Evolutionary conservation across 2,329 filamentous ascomycete species (phyloP), one percentile per base, ranked within the genome.

Genomic region (Diaporthe australafricana): DNA sequence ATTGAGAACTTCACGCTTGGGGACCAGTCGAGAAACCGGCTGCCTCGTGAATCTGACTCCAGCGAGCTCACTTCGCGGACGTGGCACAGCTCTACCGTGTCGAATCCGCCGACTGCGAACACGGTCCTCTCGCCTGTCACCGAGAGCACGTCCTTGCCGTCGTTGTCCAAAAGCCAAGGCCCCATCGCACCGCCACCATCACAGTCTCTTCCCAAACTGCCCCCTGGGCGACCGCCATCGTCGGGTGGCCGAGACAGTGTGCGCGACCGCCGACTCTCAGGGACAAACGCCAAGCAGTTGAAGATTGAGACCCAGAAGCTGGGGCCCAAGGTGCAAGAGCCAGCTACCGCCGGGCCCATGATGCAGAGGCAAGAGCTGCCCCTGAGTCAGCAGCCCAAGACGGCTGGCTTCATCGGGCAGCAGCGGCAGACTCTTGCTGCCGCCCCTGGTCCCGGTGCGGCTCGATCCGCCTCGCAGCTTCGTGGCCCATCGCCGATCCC

Each of bases 1-100:
- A 91, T 96, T 78, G 94, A 96, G 70, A 93, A 95, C 70, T 97
- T 97, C 78, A 88, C 94, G 71, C 93, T 95, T 78, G 92, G 90
- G 68, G 82, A 91, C 42, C 88, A 90, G 76, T 88, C 88, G 7
- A 94, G 92, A 22, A 77, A 90, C 20, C 87, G 91, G 32, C 81
- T 94, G 27, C 92, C 93, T 42, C 89, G 94, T 72, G 92, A 96
- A 78, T 96, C 94, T 3, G 93, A 94, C 79, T 96, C 94, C 1
- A 97, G 93, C 83, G 90, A 90, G 17, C 88, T 92, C 75, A 95
- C 93, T n/a, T 89, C 89, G 69, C 90, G 90, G 74, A 94, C 94
- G 16, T 96, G 93, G 91, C 92, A 95, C 79, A 95, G 92, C 79
- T 95, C 94, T 9, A 88, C 90, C 75, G 90, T 88, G 35, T 94